These are phyloP conservation scores for Microdochium bolleyi DNA, from an alignment of 2,329 filamentous ascomycete species.

Conservation along the genomic window DNA sequence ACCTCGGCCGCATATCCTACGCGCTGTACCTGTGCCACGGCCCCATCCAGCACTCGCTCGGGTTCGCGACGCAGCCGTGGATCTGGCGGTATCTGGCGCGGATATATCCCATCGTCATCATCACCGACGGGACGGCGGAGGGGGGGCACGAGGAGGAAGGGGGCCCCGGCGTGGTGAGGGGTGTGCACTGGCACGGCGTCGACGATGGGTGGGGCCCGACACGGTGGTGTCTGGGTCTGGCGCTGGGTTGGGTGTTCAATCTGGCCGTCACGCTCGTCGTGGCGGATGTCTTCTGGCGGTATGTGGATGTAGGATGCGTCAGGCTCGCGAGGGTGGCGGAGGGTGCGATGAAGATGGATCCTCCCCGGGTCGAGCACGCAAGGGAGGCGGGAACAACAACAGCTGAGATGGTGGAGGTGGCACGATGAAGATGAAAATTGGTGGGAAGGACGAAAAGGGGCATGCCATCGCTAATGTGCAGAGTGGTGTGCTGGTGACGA, in stretches of 20 bases:
- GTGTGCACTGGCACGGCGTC: no score
- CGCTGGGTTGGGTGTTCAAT: conserved; percentile 36
- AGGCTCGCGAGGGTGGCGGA: conserved; percentile 50
- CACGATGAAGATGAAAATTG: no score
- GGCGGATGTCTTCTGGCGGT: conserved; percentile 48
- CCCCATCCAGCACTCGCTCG: conserved; percentile 42
- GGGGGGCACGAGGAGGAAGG: no score
- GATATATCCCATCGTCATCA: conserved; percentile 30
- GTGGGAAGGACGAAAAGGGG: no score
- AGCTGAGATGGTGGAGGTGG: no score
- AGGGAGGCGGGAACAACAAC: no score
- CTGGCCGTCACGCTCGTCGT: conserved; percentile 45
- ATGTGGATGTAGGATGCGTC: conserved; percentile 47
- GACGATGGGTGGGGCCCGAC: conserved; percentile 11
- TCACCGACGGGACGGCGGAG: no score
- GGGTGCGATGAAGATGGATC: conserved; percentile 5
- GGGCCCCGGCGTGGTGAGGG: no score
- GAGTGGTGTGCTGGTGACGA: no score
- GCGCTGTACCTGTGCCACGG: conserved; percentile 55
- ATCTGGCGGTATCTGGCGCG: conserved; percentile 24
- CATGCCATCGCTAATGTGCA: no score
- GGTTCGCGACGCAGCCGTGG: conserved; percentile 41
- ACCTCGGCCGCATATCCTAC: conserved; percentile 53
- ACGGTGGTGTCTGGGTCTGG: conserved; percentile 35
- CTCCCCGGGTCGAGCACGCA: no score